These are phyloP conservation scores for Prunus dulcis DNA, from an alignment of 306 rosid genomes.

Conservation along the genomic window DNA sequence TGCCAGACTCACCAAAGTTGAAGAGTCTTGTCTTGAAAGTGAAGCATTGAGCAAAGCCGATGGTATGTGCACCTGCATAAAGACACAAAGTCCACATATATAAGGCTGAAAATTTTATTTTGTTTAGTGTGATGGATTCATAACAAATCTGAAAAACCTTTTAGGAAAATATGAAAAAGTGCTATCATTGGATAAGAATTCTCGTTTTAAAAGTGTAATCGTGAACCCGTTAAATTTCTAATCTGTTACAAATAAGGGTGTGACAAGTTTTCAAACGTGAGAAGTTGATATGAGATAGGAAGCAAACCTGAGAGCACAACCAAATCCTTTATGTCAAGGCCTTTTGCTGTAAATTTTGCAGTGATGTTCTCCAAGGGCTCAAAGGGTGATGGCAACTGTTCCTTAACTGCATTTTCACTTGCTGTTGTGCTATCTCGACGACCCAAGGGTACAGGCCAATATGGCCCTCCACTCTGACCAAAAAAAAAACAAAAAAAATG, in stretches of 20 bases:
- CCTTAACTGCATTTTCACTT: constrained; percentile 48
- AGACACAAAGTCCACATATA: neutral
- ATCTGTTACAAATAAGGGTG: too few species aligned
- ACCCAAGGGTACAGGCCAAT: constrained; percentile 68
- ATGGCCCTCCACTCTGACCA: constrained; percentile 63
- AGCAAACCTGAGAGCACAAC: constrained; percentile 71
- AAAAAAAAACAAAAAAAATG: constrained; percentile 7
- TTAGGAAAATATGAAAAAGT: too few species aligned
- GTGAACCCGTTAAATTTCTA: too few species aligned
- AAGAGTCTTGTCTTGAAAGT: constrained; percentile 79
- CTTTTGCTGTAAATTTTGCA: constrained; percentile 61
- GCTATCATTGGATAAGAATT: too few species aligned
- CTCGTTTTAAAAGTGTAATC: too few species aligned
- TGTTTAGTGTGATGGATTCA: too few species aligned
- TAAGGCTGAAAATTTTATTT: neutral
- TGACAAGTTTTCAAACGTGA: too few species aligned
- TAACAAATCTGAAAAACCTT: too few species aligned
- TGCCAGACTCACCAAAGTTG: constrained; percentile 59
- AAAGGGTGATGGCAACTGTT: constrained; percentile 70
- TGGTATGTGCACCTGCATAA: constrained; percentile 68
- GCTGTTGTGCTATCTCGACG: constrained; percentile 82
- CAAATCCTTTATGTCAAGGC: constrained; percentile 66
- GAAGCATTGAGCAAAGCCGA: constrained; percentile 85
- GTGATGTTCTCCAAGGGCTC: constrained; percentile 64
- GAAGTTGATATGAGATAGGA: neutral